Conservation (phyloP, 176 grass and related monocot genomes). For the Triticum monococcum region DNA sequence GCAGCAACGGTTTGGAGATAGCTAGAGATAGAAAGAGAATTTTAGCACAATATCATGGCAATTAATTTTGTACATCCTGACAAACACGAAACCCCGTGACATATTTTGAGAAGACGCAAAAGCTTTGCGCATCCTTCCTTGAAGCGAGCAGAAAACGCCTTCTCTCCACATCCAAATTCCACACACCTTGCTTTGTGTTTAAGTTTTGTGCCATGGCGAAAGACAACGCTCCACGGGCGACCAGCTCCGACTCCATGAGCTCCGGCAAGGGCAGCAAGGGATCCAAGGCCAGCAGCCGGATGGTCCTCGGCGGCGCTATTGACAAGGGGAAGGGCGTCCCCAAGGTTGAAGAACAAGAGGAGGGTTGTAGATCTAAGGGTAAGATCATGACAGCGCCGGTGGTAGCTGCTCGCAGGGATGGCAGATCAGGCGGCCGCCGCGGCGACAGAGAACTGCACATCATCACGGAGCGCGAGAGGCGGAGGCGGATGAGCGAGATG, state of each 20-base stretch:
- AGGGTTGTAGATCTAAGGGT: background rate
- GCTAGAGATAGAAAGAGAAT: background rate
- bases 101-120: background rate
- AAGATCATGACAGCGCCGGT: background rate
- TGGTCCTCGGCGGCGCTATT: background rate
- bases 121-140: background rate
- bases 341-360: background rate
- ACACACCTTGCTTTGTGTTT: background rate
- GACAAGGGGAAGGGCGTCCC: background rate
- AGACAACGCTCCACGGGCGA: background rate
- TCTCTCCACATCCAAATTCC: background rate
- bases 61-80: background rate
- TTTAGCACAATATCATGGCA: background rate
- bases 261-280: background rate
- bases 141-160: background rate
- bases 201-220: conserved; percentile 11
- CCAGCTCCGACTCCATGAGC: background rate
- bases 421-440: background rate
- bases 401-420: background rate
- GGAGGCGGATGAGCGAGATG: conserved; percentile 47
- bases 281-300: background rate
- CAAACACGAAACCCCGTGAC: background rate
- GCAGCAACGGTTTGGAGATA: background rate
- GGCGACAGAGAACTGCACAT: conserved; percentile 16
- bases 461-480: conserved; percentile 42